Evolutionary conservation across 257 asterid species (phyloP).

Genomic region (Primulina eburnea): DNA sequence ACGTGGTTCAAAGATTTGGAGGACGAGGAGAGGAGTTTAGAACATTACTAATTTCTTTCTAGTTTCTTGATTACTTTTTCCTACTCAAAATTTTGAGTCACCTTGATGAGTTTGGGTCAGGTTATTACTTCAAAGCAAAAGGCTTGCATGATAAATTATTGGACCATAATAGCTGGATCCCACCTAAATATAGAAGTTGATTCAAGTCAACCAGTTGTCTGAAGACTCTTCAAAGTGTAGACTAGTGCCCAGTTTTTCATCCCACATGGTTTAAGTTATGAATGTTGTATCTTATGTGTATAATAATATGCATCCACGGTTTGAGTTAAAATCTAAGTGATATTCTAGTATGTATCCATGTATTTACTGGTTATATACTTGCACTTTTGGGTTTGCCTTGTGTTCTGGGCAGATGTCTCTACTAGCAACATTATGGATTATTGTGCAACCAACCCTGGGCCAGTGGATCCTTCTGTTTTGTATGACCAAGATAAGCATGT

Average conservation of each 20-base stretch:
- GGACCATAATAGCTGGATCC: not conserved
- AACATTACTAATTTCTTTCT: not conserved
- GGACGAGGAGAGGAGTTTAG: not conserved
- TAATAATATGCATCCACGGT: not conserved
- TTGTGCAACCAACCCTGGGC: conserved; percentile 75
- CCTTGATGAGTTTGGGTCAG: not conserved
- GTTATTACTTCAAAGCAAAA: not conserved
- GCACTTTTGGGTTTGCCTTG: conserved; percentile 22
- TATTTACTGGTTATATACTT: conserved; percentile 14
- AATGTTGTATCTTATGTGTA: not conserved
- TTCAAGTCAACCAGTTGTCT: not conserved
- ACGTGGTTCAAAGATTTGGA: not conserved
- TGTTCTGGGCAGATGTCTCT: conserved; percentile 44
- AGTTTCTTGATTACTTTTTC: conserved; percentile 1
- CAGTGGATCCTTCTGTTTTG: conserved; percentile 68
- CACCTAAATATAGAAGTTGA: not conserved
- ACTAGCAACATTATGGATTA: conserved; percentile 51
- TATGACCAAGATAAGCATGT: conserved; percentile 97
- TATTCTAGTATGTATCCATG: conserved; percentile 7
- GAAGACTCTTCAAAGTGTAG: not conserved
- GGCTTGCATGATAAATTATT: not conserved
- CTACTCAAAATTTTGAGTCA: not conserved
- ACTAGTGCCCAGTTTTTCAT: not conserved
- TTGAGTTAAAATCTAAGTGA: not conserved
- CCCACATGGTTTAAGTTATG: not conserved